These are phyloP conservation scores for Blepharisma stoltei DNA, from an alignment of 73 alveolate species.

Conservation along the genomic window DNA sequence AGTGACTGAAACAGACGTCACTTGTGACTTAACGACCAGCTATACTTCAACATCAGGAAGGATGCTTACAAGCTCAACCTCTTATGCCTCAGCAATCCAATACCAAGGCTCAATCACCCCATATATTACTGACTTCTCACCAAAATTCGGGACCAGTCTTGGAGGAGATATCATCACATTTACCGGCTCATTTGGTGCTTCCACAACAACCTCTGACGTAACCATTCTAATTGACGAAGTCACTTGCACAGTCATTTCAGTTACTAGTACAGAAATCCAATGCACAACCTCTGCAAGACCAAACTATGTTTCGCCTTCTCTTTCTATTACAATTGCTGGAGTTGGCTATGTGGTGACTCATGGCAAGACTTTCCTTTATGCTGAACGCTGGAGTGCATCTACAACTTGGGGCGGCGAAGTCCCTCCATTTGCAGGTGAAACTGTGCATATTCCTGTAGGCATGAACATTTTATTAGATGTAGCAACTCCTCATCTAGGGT, in stretches of 20 bases:
- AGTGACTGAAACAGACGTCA: neutral
- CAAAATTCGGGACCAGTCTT: conserved; percentile 37
- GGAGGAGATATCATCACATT: conserved; percentile 54
- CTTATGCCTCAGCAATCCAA: conserved; percentile 31
- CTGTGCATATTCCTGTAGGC: conserved; percentile 46
- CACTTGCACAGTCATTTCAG: conserved; percentile 30
- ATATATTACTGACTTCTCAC: conserved; percentile 35
- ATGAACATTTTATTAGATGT: conserved; percentile 40
- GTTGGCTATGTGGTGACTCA: conserved; percentile 31
- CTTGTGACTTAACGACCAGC: neutral
- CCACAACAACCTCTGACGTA: conserved; percentile 33
- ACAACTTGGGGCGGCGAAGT: conserved; percentile 63
- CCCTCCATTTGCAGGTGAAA: conserved; percentile 43
- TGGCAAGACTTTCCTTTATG: conserved; percentile 35
- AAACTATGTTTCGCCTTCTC: conserved; percentile 32
- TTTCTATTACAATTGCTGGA: conserved; percentile 6
- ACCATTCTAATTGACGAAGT: conserved; percentile 40
- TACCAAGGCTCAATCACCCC: conserved; percentile 44
- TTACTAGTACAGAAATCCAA: conserved; percentile 21
- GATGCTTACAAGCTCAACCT: neutral
- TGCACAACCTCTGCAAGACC: conserved; percentile 48
- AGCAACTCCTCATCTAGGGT: conserved; percentile 37
- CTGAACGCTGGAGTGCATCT: conserved; percentile 29
- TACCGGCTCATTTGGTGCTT: conserved; percentile 47
- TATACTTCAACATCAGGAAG: neutral